Conservation (phyloP, 345 rosid genomes). For the thale cress (Arabidopsis thaliana) region TAIR10.1 NC_003076.8:22975001-22975500, state of each 20-base stretch:
- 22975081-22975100: slow-evolving; percentile 36
- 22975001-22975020: slow-evolving; percentile 21
- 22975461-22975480: neutral
- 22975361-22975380: slow-evolving; percentile 24
- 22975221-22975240: slow-evolving; percentile 26
- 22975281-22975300: slow-evolving; percentile 13
- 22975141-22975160: slow-evolving; percentile 26
- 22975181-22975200: neutral
- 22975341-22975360: slow-evolving; percentile 5
- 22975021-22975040: neutral
- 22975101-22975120: slow-evolving; percentile 1
- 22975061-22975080: slow-evolving; percentile 7
- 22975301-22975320: slow-evolving; percentile 21
- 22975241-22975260: slow-evolving; percentile 11
- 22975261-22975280: neutral
- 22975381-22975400: slow-evolving; percentile 7
- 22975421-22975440: neutral
- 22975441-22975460: neutral
- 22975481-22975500: neutral
- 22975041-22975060: neutral
- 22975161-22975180: slow-evolving; percentile 23
- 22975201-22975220: neutral
- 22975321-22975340: neutral
- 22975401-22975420: slow-evolving; percentile 19
- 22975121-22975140: neutral